Evolutionary conservation across 202 grass and related monocot genomes (phyloP).

Genomic region (Schoenoplectus triqueter): DNA sequence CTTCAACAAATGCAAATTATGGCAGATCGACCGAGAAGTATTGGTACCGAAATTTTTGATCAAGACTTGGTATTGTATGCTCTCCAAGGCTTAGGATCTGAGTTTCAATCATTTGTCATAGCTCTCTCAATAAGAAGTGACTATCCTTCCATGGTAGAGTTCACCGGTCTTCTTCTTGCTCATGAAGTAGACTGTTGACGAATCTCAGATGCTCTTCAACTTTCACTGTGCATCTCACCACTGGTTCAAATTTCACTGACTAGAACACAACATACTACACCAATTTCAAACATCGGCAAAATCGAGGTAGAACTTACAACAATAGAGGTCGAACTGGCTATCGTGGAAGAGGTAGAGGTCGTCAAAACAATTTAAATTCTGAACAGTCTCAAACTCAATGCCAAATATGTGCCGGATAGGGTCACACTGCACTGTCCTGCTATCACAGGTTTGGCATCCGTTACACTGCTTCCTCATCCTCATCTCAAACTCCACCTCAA

Average conservation of each 20-base stretch:
- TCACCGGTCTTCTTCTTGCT: not conserved
- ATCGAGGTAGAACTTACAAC: too few relatives aligned
- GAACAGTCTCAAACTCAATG: not conserved
- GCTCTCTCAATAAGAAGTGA: not conserved
- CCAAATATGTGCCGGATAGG: too few relatives aligned
- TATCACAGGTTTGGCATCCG: not conserved
- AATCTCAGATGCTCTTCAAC: not conserved
- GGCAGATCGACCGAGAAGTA: not conserved
- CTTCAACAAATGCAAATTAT: not conserved
- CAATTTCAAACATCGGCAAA: too few relatives aligned
- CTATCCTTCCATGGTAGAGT: not conserved
- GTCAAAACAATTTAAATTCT: not conserved
- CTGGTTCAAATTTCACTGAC: too few relatives aligned
- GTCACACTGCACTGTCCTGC: too few relatives aligned
- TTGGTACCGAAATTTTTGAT: too few relatives aligned
- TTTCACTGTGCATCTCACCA: not conserved
- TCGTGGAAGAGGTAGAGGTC: not conserved
- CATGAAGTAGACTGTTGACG: not conserved
- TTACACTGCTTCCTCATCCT: not conserved
- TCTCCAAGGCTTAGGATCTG: too few relatives aligned
- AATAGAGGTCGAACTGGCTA: too few relatives aligned
- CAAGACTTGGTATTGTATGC: too few relatives aligned
- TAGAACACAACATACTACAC: not conserved
- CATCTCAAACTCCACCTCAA: not conserved
- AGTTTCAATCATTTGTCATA: too few relatives aligned